A percentile compares a stretch with the other conserved stretches of the same genome.
Evolutionary conservation across 108 stramenopile species (phyloP).

Genomic region (Ochromonas danica): DNA sequence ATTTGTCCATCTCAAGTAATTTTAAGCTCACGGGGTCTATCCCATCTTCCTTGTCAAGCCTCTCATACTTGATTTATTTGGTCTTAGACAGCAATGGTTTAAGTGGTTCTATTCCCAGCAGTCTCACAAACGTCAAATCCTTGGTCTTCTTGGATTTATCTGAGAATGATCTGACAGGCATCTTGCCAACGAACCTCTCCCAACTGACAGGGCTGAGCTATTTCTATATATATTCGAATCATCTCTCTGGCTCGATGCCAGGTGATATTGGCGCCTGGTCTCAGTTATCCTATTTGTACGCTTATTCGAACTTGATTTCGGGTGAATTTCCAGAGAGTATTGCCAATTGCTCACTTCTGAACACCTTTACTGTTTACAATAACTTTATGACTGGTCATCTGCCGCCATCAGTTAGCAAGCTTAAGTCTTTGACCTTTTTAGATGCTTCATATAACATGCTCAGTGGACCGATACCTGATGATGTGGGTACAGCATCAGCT

Average conservation of each 20-base stretch:
- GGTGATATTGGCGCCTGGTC: not conserved
- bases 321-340: not conserved
- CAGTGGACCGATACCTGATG: not conserved
- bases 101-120: constrained; percentile 1
- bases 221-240: not conserved
- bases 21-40: constrained; percentile 2
- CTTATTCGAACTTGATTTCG: not conserved
- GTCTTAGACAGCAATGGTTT: not conserved
- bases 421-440: not conserved
- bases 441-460: not conserved
- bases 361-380: too few relatives aligned
- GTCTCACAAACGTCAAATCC: not conserved
- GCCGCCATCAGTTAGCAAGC: too few relatives aligned
- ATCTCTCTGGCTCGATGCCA: not conserved
- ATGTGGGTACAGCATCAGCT: not conserved
- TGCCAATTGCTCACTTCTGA: too few relatives aligned
- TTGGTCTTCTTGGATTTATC: not conserved
- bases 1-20: not conserved
- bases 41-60: not conserved
- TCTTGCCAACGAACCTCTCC: not conserved
- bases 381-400: too few relatives aligned
- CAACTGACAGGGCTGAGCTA: not conserved
- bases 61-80: constrained; percentile 14
- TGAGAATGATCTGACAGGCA: not conserved
- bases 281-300: not conserved